phyloP scores from a whole-genome alignment of 1,284 basidiomycete genomes.

The Singerocomus inundabilis region DNA sequence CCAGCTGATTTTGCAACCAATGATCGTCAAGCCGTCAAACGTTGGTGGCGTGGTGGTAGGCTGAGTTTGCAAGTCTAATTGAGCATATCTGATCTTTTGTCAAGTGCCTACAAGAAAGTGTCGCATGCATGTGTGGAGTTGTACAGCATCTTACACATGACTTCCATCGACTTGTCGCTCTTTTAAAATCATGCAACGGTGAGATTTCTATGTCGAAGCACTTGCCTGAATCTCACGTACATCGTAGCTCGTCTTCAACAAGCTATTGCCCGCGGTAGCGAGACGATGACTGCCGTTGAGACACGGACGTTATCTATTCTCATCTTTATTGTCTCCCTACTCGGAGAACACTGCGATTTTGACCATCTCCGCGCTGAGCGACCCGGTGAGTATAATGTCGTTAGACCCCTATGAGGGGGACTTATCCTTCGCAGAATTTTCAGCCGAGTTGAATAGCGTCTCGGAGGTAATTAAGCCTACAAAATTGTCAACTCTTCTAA shows the following conservation, averaged over 20 bases:
- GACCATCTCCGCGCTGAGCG: slow-evolving; percentile 69
- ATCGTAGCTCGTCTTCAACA: slow-evolving; percentile 55
- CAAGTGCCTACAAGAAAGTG: slow-evolving; percentile 83
- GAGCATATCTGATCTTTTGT: slow-evolving; percentile 1
- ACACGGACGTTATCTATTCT: slow-evolving; percentile 55
- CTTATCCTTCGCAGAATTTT: slow-evolving; percentile 42
- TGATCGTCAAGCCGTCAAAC: slow-evolving; percentile 80
- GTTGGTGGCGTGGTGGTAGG: slow-evolving; percentile 63
- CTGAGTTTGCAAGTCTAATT: slow-evolving; percentile 2
- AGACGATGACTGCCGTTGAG: slow-evolving; percentile 37
- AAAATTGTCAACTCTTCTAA: not conserved
- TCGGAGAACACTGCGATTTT: slow-evolving; percentile 88
- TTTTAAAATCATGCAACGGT: slow-evolving; percentile 85
- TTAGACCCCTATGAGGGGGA: not conserved
- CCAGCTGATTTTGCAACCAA: slow-evolving; percentile 76
- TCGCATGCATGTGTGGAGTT: slow-evolving; percentile 88
- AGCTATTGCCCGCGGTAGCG: slow-evolving; percentile 40
- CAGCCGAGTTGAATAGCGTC: slow-evolving; percentile 58
- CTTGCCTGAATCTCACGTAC: slow-evolving; percentile 3
- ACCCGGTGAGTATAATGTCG: slow-evolving; percentile 40
- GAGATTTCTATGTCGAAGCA: slow-evolving; percentile 20
- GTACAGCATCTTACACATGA: slow-evolving; percentile 87
- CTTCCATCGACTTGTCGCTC: slow-evolving; percentile 69
- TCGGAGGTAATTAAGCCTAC: slow-evolving; percentile 44
- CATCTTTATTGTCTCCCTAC: slow-evolving; percentile 78